Evolutionary conservation across 2,329 filamentous ascomycete species (phyloP), one percentile per base, ranked within the genome.

Genomic region (Didymella exigua): DNA sequence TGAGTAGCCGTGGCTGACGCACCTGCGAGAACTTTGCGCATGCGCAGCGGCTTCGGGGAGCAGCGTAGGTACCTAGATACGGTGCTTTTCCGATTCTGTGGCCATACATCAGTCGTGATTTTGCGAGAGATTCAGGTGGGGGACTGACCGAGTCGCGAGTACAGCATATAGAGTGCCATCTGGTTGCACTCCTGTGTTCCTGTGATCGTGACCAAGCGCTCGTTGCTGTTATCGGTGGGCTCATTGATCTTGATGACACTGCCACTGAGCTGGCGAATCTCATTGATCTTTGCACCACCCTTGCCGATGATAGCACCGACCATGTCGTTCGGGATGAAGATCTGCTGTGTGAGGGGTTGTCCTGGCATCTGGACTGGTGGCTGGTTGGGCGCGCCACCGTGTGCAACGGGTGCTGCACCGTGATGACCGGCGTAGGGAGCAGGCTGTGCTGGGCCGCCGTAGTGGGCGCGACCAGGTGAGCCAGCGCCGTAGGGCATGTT

Each of bases 171-270:
- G 51, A 99, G 80, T n/a, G 95, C 95, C 93, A 99, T 98, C 72
- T 96, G 91, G 79, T 99, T 99, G 82, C 92, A 97, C 78, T 99
- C 95, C 69, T 96, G 92, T 5, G 95, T 98, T 62, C 95, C 95
- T 2, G 95, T 97, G 66, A 99, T 96, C 14, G 95, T 99, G 54
- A 99, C 95, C 56, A 99, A 82, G 60, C 95, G 89, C 81, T 99
- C 95, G 72, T 98, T 99, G 83, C 91, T 98, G 79, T 96, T 98
- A 77, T 98, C 95, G 76, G 97, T 95, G 1, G 95, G 95, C 76
- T 99, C 95, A 75, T 99, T 98, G 82, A 99, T 99, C 82, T 99
- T 99, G 77, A 99, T 98, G 41, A 99, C 93, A 78, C 93, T 98
- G 66, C 93, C 95, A 75, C 90, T 96, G 68, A 99, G 87, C 76